Evolutionary conservation across 1,139 yeast genomes (phyloP).

Genomic region (Sugiyamaella castrensis): DNA sequence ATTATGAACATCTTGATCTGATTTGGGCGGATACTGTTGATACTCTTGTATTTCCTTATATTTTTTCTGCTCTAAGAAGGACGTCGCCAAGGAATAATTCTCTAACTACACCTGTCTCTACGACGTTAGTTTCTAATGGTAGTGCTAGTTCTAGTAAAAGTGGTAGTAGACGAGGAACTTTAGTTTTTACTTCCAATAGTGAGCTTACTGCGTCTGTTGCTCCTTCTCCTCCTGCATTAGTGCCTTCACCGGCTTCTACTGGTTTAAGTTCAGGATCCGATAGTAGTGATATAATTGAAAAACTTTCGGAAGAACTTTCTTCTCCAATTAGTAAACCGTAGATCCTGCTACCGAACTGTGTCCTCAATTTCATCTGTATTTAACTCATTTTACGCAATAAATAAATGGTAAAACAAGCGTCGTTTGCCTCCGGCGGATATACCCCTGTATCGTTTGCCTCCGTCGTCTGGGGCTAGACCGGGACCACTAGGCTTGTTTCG

Average conservation of each 20-base stretch:
- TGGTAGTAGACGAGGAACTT: background rate
- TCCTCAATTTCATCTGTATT: background rate
- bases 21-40: slow-evolving; percentile 80
- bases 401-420: background rate
- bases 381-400: background rate
- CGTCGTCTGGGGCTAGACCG: background rate
- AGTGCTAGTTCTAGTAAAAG: no score
- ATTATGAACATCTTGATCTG: slow-evolving; percentile 82
- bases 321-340: no score
- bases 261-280: slow-evolving; percentile 6
- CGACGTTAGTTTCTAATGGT: no score
- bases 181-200: background rate
- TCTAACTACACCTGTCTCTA: no score
- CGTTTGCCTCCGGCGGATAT: background rate
- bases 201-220: slow-evolving; percentile 1
- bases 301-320: slow-evolving; percentile 4
- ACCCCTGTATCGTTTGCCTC: background rate
- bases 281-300: slow-evolving; percentile 5
- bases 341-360: no score
- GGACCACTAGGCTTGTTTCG: no score
- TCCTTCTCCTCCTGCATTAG: background rate
- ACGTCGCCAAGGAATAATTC: slow-evolving; percentile 1
- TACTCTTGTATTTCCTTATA: slow-evolving; percentile 51
- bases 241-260: background rate
- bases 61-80: slow-evolving; percentile 35